Percentiles rank a stretch among this genome's conserved stretches.
These are phyloP conservation scores for Plasmodium knowlesi DNA, from an alignment of 169 alveolate species.

Conservation along the genomic window DNA sequence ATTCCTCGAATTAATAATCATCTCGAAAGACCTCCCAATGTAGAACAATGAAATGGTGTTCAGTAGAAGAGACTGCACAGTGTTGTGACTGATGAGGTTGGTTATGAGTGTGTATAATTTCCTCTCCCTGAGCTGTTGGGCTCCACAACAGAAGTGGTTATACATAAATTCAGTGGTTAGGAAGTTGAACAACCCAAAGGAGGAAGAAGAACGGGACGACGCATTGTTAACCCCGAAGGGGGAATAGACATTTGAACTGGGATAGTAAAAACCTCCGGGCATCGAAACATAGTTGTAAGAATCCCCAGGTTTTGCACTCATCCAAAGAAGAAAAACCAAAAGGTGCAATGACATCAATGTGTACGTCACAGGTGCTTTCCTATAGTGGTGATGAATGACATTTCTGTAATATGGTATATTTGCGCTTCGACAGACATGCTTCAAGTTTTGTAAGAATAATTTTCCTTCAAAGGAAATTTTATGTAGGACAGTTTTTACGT, in stretches of 20 bases:
- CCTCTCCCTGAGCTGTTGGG: slow-evolving; percentile 26
- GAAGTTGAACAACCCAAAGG: neutral
- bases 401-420: slow-evolving; percentile 19
- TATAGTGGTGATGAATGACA: neutral
- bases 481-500: neutral
- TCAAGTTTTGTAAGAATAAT: neutral
- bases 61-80: slow-evolving; percentile 44
- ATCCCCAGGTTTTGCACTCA: slow-evolving; percentile 24
- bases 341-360: slow-evolving; percentile 23
- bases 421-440: neutral
- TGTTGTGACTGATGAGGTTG: slow-evolving; percentile 46
- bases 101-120: slow-evolving; percentile 30
- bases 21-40: slow-evolving; percentile 49
- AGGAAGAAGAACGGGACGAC: neutral
- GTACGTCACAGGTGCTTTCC: slow-evolving; percentile 42
- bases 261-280: neutral
- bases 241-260: neutral
- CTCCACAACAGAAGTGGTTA: slow-evolving; percentile 42
- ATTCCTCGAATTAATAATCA: slow-evolving; percentile 2
- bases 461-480: neutral
- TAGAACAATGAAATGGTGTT: slow-evolving; percentile 50
- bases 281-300: neutral
- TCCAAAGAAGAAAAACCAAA: slow-evolving; percentile 34
- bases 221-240: neutral
- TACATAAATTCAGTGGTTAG: slow-evolving; percentile 33